Evolutionary conservation across 441 rosid genomes (phyloP).

Genomic region (Erodium trifolium): DNA sequence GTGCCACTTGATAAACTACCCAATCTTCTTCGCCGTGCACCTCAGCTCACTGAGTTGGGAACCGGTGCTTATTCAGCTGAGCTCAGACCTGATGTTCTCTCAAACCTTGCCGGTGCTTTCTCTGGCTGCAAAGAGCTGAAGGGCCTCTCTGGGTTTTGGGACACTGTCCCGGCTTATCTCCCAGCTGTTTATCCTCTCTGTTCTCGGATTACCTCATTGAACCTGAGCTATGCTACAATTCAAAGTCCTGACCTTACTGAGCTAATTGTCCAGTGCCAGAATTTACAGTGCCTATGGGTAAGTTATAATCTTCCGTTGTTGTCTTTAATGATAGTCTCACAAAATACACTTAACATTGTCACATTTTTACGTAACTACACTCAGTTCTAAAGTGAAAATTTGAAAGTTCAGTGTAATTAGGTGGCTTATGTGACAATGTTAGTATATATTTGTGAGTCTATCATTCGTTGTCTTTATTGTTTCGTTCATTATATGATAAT

Average conservation of each 20-base stretch:
- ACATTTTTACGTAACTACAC: no score
- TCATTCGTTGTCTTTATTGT: not conserved
- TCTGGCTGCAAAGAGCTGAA: slow-evolving; percentile 41
- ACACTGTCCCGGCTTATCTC: slow-evolving; percentile 52
- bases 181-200: slow-evolving; percentile 59
- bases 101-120: slow-evolving; percentile 37
- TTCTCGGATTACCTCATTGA: slow-evolving; percentile 49
- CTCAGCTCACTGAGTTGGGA: slow-evolving; percentile 70
- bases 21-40: slow-evolving; percentile 49
- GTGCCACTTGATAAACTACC: slow-evolving; percentile 63
- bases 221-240: slow-evolving; percentile 76
- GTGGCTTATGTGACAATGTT: no score
- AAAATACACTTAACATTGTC: no score
- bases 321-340: no score
- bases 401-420: no score
- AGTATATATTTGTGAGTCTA: no score
- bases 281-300: slow-evolving; percentile 83
- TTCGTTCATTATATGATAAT: not conserved
- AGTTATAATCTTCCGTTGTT: no score
- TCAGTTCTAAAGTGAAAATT: no score
- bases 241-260: slow-evolving; percentile 48
- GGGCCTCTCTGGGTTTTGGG: slow-evolving; percentile 83
- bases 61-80: slow-evolving; percentile 63
- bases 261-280: slow-evolving; percentile 52
- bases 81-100: slow-evolving; percentile 46